Evolutionary conservation across 1,139 yeast species (phyloP), one percentile per base, ranked within the genome.

Genomic region (Petasospora fabianii): DNA sequence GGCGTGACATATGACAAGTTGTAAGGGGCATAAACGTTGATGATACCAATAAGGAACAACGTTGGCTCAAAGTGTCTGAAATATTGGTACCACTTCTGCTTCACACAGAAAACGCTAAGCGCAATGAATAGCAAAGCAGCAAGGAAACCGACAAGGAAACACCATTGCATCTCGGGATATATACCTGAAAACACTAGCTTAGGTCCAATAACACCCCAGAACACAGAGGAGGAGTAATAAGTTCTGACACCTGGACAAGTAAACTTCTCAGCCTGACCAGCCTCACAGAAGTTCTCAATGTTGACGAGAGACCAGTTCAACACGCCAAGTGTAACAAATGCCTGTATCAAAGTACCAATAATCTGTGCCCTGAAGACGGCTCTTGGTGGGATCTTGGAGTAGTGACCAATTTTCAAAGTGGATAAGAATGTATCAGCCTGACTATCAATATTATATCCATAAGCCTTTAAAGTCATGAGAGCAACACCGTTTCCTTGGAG

Each of bases 131-230:
- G 76, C 59, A 67, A 78, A 78, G 45, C 75, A 68, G 62, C 62
- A n/a, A n/a, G n/a, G n/a, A n/a, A n/a, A n/a, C n/a, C n/a, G n/a
- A n/a, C n/a, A n/a, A n/a, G n/a, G n/a, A n/a, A n/a, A n/a, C n/a
- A n/a, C n/a, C n/a, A 74, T 50, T 65, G 64, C 55, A 75, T 58
- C 27, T 64, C 54, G 24, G 80, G 80, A 49, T 75, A 75, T 16
- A 73, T 56, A 0, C 68, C 69, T 42, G 60, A 57, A 50, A 80
- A 77, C 18, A 78, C 72, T 36, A 74, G 67, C 53, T 72, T 66
- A 16, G 88, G 88, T 19, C 86, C 87, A 50, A 82, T 76, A 35
- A 75, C 75, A 46, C 86, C 85, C 76, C 80, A 77, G 17, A 75
- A 60, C 14, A 77, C 73, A 9, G 79, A 69, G n/a, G 80, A 68